These are phyloP conservation scores for Naumovozyma castellii DNA, from an alignment of 805 yeast genomes.

Conservation along the genomic window DNA sequence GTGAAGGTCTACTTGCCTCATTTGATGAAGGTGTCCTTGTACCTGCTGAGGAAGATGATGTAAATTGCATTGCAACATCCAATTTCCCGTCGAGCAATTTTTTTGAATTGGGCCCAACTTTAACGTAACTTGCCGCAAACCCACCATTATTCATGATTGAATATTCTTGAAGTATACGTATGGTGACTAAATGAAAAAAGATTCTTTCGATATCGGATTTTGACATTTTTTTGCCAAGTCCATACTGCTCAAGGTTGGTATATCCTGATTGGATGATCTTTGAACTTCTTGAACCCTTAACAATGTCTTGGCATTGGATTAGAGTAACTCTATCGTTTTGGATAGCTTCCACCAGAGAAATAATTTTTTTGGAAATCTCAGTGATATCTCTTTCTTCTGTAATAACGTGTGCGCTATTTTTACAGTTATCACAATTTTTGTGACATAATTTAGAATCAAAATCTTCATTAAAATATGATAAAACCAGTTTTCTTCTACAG, in stretches of 20 bases:
- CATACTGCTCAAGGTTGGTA: constrained; percentile 50
- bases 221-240: constrained; percentile 54
- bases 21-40: neutral
- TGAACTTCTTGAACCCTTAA: constrained; percentile 61
- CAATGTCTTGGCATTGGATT: constrained; percentile 73
- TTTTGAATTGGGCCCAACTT: constrained; percentile 46
- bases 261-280: constrained; percentile 58
- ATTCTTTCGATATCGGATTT: constrained; percentile 72
- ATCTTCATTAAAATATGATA: constrained; percentile 82
- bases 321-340: constrained; percentile 60
- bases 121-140: constrained; percentile 69
- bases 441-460: constrained; percentile 61
- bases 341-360: constrained; percentile 47
- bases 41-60: constrained; percentile 16
- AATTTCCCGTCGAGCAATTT: constrained; percentile 37
- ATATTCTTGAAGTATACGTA: constrained; percentile 58
- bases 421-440: constrained; percentile 81
- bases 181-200: constrained; percentile 65
- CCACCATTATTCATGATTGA: constrained; percentile 69
- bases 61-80: constrained; percentile 44
- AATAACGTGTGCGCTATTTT: constrained; percentile 33
- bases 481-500: constrained; percentile 82
- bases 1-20: neutral
- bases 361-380: constrained; percentile 46
- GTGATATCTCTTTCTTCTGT: constrained; percentile 63